These are phyloP conservation scores for Mycena citricolor DNA, from an alignment of 1,284 basidiomycete genomes.

Conservation along the genomic window DNA sequence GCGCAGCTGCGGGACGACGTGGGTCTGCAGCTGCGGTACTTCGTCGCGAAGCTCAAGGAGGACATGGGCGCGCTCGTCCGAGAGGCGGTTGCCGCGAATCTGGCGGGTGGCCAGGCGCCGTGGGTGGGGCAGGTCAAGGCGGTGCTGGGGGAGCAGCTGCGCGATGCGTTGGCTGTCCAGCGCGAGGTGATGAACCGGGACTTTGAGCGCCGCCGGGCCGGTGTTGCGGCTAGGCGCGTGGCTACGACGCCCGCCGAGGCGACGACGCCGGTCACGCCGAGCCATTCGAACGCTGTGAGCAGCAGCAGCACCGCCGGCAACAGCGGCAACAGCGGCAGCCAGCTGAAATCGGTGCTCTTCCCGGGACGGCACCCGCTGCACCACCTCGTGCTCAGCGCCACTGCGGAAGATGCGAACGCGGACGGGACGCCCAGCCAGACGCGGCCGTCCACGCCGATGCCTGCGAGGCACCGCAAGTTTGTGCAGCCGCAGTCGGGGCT, in stretches of 20 bases:
- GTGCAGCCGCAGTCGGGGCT: too few relatives aligned
- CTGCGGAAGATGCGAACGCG: too few relatives aligned
- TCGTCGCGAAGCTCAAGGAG: constrained; percentile 23
- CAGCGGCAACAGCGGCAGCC: constrained; percentile 9
- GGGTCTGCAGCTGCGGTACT: constrained; percentile 20
- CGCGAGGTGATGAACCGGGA: constrained; percentile 22
- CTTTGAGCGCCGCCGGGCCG: constrained; percentile 21
- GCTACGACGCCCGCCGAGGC: constrained; percentile 1
- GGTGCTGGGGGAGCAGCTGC: constrained; percentile 21
- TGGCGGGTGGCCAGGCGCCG: constrained; percentile 21
- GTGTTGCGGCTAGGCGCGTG: constrained; percentile 17
- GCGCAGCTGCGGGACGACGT: constrained; percentile 21
- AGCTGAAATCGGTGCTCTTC: constrained; percentile 14
- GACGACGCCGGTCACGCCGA: too few relatives aligned
- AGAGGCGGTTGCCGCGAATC: constrained; percentile 19
- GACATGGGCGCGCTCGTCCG: constrained; percentile 19
- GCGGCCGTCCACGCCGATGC: too few relatives aligned
- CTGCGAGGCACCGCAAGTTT: too few relatives aligned
- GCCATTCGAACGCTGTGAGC: too few relatives aligned
- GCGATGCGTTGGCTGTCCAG: constrained; percentile 21
- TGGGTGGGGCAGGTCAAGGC: constrained; percentile 21
- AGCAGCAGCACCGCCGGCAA: too few relatives aligned
- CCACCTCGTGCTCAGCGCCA: constrained; percentile 20
- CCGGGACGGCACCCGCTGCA: constrained; percentile 21
- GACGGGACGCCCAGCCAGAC: too few relatives aligned